Evolutionary conservation across 23 red algal genomes (phyloP).

Genomic region (Gracilaria caudata): DNA sequence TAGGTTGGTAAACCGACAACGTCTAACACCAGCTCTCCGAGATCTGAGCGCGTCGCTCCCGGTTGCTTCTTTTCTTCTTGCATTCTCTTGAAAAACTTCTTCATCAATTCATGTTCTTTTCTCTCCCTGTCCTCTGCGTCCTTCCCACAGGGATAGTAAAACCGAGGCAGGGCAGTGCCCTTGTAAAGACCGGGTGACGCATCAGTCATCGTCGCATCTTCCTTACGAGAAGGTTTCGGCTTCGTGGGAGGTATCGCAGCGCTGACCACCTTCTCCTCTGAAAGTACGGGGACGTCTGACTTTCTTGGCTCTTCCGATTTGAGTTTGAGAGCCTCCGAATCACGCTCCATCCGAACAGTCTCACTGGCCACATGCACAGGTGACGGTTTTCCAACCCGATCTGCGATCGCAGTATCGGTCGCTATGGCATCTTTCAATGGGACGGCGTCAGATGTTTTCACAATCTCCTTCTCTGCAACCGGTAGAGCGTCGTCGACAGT

Average conservation of each 20-base stretch:
- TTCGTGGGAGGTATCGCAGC: conserved; percentile 32
- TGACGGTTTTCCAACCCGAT: background rate
- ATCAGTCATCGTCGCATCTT: conserved; percentile 50
- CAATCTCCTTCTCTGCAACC: conserved; percentile 21
- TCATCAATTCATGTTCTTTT: conserved; percentile 58
- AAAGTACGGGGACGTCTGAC: background rate
- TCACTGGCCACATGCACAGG: background rate
- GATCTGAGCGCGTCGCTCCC: conserved; percentile 58
- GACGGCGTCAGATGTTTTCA: conserved; percentile 9
- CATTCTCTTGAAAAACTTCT: conserved; percentile 33
- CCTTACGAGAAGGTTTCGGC: conserved; percentile 6
- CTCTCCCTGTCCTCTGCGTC: conserved; percentile 68
- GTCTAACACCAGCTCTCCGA: conserved; percentile 67
- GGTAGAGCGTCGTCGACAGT: conserved; percentile 6
- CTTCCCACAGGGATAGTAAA: conserved; percentile 87
- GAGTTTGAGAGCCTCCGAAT: background rate
- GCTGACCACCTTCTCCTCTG: conserved; percentile 11
- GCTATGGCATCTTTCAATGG: conserved; percentile 13
- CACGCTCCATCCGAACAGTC: conserved; percentile 2
- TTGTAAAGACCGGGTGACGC: conserved; percentile 3
- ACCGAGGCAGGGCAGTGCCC: conserved; percentile 55
- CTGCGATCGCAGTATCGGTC: background rate
- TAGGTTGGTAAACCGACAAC: conserved; percentile 82
- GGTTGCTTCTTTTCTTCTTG: conserved; percentile 35
- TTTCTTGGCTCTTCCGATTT: conserved; percentile 3